phyloP scores from a whole-genome alignment of 257 asterid species.

The Solanum paucissectum region DNA sequence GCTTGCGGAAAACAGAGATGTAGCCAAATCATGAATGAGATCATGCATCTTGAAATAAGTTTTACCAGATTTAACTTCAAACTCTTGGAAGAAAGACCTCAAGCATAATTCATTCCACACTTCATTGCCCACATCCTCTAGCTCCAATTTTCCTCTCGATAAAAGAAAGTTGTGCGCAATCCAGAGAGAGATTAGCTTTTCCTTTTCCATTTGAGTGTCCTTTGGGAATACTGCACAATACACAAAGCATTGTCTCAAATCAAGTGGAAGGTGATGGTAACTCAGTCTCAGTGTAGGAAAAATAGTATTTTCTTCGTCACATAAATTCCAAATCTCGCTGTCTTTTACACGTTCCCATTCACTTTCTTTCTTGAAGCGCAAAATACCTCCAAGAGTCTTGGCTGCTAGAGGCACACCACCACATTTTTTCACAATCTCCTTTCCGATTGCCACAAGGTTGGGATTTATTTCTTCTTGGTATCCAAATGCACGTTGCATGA shows the following conservation, averaged over 20 bases:
- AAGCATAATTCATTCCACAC: neutral
- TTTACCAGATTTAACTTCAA: neutral
- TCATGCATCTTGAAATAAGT: neutral
- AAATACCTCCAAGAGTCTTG: constrained; percentile 13
- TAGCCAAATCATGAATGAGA: neutral
- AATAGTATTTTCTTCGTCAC: neutral
- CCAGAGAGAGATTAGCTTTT: constrained; percentile 6
- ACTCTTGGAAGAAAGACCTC: neutral
- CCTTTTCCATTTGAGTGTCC: neutral
- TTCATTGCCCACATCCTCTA: neutral
- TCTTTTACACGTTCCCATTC: constrained; percentile 14
- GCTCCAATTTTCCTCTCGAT: neutral
- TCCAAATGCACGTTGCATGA: no score
- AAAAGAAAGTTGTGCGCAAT: constrained; percentile 14
- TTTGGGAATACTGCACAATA: constrained; percentile 11
- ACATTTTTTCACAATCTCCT: neutral
- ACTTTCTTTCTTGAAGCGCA: constrained; percentile 4
- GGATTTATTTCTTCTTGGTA: no score
- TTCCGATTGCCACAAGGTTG: no score
- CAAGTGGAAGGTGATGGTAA: neutral
- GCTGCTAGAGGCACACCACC: constrained; percentile 19
- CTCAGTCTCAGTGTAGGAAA: neutral
- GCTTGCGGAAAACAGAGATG: neutral
- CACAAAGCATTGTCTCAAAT: constrained; percentile 10
- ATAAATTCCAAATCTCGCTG: constrained; percentile 12